A percentile compares a stretch with the other conserved stretches of the same genome.
Conservation (phyloP, 257 asterid species). For the Cruciata laevipes region DNA sequence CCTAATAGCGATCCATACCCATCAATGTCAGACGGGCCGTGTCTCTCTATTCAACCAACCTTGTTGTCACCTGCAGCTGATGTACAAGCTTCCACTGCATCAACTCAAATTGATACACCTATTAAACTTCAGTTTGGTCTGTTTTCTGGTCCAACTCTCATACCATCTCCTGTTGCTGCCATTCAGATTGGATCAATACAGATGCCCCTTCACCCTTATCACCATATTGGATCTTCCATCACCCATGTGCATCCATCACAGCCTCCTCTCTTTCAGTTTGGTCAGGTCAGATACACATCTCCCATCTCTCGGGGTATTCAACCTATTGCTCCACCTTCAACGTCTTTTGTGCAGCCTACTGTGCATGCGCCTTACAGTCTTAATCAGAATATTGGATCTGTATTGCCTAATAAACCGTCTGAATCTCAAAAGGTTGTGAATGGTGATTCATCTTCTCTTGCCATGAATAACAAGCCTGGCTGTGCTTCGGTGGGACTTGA, state of each 20-base stretch:
- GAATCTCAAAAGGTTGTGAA: conserved; percentile 26
- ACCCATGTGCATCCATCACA: conserved; percentile 69
- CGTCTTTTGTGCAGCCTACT: conserved; percentile 61
- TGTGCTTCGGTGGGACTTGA: conserved; percentile 29
- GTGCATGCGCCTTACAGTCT: conserved; percentile 37
- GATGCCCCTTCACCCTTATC: conserved; percentile 90
- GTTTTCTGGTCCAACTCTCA: conserved; percentile 86
- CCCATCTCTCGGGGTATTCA: conserved; percentile 61
- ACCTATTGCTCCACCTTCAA: conserved; percentile 49
- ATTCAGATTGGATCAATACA: conserved; percentile 99
- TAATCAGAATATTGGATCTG: conserved; percentile 39
- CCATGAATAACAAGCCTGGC: conserved; percentile 36
- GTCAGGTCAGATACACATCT: conserved; percentile 69
- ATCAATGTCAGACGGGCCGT: conserved; percentile 28
- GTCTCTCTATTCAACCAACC: conserved; percentile 30
- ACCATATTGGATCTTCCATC: conserved; percentile 55
- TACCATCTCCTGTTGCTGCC: conserved; percentile 89
- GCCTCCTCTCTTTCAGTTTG: conserved; percentile 76
- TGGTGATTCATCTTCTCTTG: conserved; percentile 27
- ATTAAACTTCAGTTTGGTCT: conserved; percentile 90
- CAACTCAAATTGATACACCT: conserved; percentile 55
- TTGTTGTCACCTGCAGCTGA: conserved; percentile 32
- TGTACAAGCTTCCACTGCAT: conserved; percentile 22
- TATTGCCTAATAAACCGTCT: conserved; percentile 37
- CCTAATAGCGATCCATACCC: conserved; percentile 27